A percentile compares a stretch with the other conserved stretches of the same genome.
phyloP scores from a whole-genome alignment of 345 rosid species.

The Pelargonium nanum region DNA sequence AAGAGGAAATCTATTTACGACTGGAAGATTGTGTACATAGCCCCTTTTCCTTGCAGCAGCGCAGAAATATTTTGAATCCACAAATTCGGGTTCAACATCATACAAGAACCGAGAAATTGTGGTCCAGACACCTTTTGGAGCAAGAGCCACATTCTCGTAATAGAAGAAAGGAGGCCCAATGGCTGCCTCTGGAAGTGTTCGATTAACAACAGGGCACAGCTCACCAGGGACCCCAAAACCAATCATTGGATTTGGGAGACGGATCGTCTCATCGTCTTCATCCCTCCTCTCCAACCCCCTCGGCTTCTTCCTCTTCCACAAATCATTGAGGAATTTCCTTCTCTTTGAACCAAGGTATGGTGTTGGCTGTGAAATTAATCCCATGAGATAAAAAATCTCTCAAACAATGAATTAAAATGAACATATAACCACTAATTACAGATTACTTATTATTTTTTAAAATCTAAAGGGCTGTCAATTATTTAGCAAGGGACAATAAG shows the following conservation, averaged over 20 bases:
- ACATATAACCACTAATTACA: not conserved
- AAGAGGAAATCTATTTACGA: slow-evolving; percentile 46
- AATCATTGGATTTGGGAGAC: slow-evolving; percentile 77
- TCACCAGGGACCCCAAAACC: slow-evolving; percentile 77
- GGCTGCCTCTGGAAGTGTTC: slow-evolving; percentile 56
- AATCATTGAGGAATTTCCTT: not conserved
- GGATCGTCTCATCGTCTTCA: slow-evolving; percentile 40
- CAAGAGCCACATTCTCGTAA: slow-evolving; percentile 84
- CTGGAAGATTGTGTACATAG: slow-evolving; percentile 75
- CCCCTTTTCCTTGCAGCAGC: slow-evolving; percentile 93
- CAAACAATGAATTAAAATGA: not conserved
- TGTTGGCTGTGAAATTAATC: slow-evolving; percentile 21
- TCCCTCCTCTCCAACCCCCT: slow-evolving; percentile 19
- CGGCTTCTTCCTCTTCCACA: slow-evolving; percentile 43
- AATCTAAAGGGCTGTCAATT: not conserved
- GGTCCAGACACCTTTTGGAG: slow-evolving; percentile 92
- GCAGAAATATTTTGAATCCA: slow-evolving; percentile 69
- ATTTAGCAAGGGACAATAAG: not conserved
- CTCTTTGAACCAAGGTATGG: not conserved
- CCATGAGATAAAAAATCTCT: not conserved
- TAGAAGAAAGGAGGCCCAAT: slow-evolving; percentile 71
- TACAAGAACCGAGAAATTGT: slow-evolving; percentile 57
- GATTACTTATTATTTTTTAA: not conserved
- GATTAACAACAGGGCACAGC: slow-evolving; percentile 12
- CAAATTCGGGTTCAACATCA: slow-evolving; percentile 74